Evolutionary conservation across 2,329 filamentous ascomycete genomes (phyloP).

Genomic region (Rhynchosporium agropyri): DNA sequence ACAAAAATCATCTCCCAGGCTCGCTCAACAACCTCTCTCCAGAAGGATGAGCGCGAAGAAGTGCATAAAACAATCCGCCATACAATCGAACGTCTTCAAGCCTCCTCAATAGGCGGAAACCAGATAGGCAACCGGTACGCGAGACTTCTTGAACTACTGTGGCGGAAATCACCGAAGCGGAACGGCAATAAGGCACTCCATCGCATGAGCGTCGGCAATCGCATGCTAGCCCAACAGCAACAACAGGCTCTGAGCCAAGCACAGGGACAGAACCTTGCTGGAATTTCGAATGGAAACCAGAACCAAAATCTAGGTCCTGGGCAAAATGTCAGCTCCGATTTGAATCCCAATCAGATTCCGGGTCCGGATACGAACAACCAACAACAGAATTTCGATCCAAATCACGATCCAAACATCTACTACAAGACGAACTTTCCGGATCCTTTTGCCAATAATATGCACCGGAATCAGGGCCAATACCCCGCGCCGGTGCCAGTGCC

Average conservation of each 20-base stretch:
- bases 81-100: conserved; percentile 61
- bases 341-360: not conserved
- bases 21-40: conserved; percentile 38
- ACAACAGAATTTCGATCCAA: conserved; percentile 15
- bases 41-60: conserved; percentile 50
- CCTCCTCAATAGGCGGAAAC: conserved; percentile 58
- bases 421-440: not conserved
- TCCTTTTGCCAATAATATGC: not conserved
- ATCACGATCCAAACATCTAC: conserved; percentile 6
- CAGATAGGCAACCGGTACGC: conserved; percentile 65
- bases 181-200: conserved; percentile 4
- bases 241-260: not conserved
- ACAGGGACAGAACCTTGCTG: not conserved
- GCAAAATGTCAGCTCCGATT: not conserved
- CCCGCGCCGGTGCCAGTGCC: not conserved
- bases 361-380: conserved; percentile 1
- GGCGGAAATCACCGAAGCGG: conserved; percentile 48
- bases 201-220: conserved; percentile 19
- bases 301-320: not conserved
- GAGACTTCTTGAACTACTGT: conserved; percentile 60
- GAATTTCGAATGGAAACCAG: too few relatives aligned
- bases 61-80: conserved; percentile 60
- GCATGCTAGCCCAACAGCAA: conserved; percentile 7
- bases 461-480: not conserved
- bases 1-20: conserved; percentile 22